Percentiles rank a stretch among this genome's conserved stretches.
These are phyloP conservation scores for Apophysomyces trapeziformis DNA, from an alignment of 371 early-diverging fungal species.

Conservation along the genomic window DNA sequence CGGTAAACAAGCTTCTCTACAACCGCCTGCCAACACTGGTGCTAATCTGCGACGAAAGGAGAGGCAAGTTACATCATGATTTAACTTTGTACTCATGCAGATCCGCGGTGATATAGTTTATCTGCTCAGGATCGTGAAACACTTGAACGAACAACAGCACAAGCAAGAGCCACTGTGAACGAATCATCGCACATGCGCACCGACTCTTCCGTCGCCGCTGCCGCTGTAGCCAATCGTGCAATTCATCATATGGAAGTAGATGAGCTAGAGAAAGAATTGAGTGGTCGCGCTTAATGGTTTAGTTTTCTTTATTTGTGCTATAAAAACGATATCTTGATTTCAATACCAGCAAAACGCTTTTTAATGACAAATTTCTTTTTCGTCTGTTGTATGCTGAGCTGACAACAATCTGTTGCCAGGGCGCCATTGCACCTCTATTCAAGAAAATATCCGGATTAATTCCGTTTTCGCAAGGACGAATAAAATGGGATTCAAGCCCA, in stretches of 20 bases:
- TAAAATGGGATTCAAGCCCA: too few species aligned
- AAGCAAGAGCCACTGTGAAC: slow-evolving; percentile 26
- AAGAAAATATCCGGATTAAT: too few species aligned
- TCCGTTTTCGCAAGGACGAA: too few species aligned
- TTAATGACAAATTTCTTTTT: too few species aligned
- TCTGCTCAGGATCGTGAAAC: slow-evolving; percentile 56
- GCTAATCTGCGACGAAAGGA: slow-evolving; percentile 51
- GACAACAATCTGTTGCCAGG: too few species aligned
- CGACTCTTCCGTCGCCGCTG: slow-evolving; percentile 29
- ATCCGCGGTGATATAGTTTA: slow-evolving; percentile 29
- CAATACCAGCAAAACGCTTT: background rate
- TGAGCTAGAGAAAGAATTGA: slow-evolving; percentile 63
- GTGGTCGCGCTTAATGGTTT: slow-evolving; percentile 44
- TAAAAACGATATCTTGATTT: slow-evolving; percentile 4
- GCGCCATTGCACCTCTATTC: too few species aligned
- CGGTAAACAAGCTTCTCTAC: slow-evolving; percentile 36
- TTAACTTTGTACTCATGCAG: background rate
- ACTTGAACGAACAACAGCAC: slow-evolving; percentile 47
- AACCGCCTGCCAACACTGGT: slow-evolving; percentile 26
- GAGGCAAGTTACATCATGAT: slow-evolving; percentile 28
- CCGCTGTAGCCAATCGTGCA: slow-evolving; percentile 23
- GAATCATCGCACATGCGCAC: slow-evolving; percentile 23
- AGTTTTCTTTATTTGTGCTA: slow-evolving; percentile 12
- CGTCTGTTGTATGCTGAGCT: too few species aligned
- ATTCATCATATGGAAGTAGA: slow-evolving; percentile 58